Conservation (phyloP, 768 basidiomycete species). For the Boletus tylopilopsis region DNA sequence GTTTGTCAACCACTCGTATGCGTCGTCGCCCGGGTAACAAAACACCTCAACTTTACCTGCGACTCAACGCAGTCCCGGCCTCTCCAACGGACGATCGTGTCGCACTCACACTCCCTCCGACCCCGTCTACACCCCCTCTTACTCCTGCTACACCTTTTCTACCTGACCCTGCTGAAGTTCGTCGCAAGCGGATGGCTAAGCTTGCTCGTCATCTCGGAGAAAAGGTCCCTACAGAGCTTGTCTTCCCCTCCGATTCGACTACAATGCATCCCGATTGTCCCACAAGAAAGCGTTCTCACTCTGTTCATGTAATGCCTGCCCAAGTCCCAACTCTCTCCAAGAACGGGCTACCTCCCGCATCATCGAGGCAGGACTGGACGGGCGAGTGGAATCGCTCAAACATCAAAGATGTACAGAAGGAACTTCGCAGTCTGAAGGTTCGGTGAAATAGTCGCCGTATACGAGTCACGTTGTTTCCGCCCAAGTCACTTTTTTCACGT, state of each 20-base stretch:
- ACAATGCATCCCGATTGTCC: not conserved
- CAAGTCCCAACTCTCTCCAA: not conserved
- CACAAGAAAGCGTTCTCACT: conserved; percentile 13
- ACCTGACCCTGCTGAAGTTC: conserved; percentile 31
- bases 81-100: conserved; percentile 10
- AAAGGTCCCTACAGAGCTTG: conserved; percentile 53
- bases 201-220: conserved; percentile 56
- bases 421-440: conserved; percentile 30
- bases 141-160: conserved; percentile 19
- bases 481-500: too few species aligned
- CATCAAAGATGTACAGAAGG: conserved; percentile 37
- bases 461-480: too few species aligned
- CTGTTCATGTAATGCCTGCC: conserved; percentile 7
- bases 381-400: conserved; percentile 41
- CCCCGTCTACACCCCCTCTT: conserved; percentile 13
- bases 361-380: conserved; percentile 26
- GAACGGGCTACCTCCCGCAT: not conserved
- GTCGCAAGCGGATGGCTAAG: conserved; percentile 54
- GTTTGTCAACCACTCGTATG: conserved; percentile 15
- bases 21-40: conserved; percentile 11
- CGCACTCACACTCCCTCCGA: conserved; percentile 7
- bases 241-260: conserved; percentile 29
- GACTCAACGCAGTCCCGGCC: conserved; percentile 16
- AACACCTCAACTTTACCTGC: conserved; percentile 21
- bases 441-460: conserved; percentile 4